A percentile compares a stretch with the other conserved stretches of the same genome.
Evolutionary conservation across 164 flowering plant species (phyloP).

Genomic region (Aristolochia fimbriata): DNA sequence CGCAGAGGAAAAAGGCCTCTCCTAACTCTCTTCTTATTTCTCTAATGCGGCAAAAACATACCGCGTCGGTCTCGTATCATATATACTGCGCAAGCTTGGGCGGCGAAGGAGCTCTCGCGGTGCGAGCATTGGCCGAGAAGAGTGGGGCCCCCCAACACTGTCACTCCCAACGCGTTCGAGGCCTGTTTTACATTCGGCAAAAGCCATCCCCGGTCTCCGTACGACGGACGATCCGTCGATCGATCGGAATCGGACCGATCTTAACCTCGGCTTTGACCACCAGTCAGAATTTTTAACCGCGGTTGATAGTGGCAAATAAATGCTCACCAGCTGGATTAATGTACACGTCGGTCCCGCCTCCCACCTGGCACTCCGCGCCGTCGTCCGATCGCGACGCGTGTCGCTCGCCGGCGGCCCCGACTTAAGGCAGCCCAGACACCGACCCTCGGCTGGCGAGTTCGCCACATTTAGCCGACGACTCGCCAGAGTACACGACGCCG

Average conservation of each 20-base stretch:
- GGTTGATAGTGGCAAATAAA: slow-evolving; percentile 6
- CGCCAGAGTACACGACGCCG: neutral
- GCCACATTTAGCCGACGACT: neutral
- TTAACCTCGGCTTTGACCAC: neutral
- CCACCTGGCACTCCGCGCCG: neutral
- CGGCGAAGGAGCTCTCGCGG: too few species aligned
- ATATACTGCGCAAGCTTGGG: neutral
- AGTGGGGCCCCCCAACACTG: too few species aligned
- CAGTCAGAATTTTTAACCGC: neutral
- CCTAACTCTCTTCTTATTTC: neutral
- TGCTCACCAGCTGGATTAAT: slow-evolving; percentile 6
- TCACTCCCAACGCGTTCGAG: too few species aligned
- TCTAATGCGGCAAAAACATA: neutral
- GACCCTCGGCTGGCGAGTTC: slow-evolving; percentile 10
- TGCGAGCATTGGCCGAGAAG: too few species aligned
- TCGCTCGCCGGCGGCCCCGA: neutral
- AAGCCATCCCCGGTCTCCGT: neutral
- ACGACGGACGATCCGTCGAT: neutral
- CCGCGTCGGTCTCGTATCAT: slow-evolving; percentile 2
- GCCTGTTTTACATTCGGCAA: neutral
- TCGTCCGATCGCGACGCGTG: neutral
- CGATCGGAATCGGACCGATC: too few species aligned
- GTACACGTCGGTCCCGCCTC: neutral
- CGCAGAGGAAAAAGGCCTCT: neutral
- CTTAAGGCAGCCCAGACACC: slow-evolving; percentile 1